Evolutionary conservation across 176 grass and related monocot genomes (phyloP).

Genomic region (Guadua angustifolia): DNA sequence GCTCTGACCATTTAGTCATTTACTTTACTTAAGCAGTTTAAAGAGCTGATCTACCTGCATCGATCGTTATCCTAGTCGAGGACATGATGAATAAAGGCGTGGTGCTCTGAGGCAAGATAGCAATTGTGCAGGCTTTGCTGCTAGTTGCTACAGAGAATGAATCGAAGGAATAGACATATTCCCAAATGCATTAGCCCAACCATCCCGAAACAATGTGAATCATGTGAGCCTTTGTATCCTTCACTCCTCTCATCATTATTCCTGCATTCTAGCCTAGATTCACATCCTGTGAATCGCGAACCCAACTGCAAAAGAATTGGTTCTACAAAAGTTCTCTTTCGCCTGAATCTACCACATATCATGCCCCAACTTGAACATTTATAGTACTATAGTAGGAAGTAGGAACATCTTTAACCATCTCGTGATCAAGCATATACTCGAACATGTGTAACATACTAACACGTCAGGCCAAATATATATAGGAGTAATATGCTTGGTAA

Average conservation of each 20-base stretch:
- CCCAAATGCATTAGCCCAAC: not conserved
- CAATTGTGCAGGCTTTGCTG: not conserved
- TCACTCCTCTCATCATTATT: not conserved
- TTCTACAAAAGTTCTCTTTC: conserved; percentile 16
- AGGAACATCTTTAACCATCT: not conserved
- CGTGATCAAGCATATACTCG: not conserved
- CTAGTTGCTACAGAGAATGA: conserved; percentile 8
- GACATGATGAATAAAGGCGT: not conserved
- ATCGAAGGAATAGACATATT: conserved; percentile 12
- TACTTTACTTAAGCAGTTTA: not conserved
- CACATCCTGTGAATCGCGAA: conserved; percentile 23
- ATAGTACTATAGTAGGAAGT: not conserved
- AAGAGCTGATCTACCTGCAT: not conserved
- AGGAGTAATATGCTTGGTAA: too few relatives aligned
- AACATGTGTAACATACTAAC: not conserved
- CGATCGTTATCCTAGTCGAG: not conserved
- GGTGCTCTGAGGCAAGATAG: not conserved
- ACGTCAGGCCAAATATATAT: not conserved
- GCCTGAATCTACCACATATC: conserved; percentile 21
- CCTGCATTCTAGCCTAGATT: not conserved
- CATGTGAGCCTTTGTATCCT: not conserved
- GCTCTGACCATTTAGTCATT: not conserved
- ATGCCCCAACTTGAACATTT: not conserved
- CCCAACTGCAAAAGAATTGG: conserved; percentile 5
- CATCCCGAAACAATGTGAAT: conserved; percentile 39